Evolutionary conservation across 768 basidiomycete species (phyloP), one percentile per base, ranked within the genome.

Genomic region (Boletus insuetus): DNA sequence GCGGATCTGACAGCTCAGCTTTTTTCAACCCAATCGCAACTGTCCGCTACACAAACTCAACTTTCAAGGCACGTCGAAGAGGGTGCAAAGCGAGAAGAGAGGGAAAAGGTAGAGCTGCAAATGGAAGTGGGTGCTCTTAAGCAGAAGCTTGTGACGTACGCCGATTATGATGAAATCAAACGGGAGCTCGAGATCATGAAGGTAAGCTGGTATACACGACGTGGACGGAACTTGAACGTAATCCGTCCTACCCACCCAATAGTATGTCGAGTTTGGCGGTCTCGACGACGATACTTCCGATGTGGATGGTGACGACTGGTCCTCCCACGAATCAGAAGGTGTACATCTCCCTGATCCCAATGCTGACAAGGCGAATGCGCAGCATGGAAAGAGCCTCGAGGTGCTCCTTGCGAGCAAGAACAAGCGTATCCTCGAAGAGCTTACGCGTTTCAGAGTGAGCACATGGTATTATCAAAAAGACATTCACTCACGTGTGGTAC

Each of bases 111-210:
- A 14, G 57, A 69, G 31, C 53, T 91, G 84, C 73, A 68, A 4
- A 68, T 69, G 3, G 94, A 97, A 71, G 75, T 87, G 6, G 87
- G 88, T 16, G 79, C 79, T 46, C 76, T 95, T 3, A 85, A 81
- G 67, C 72, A 75, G 34, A 85, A 85, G 60, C 74, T 98, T 37
- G 84, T 82, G 63, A 83, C 82, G 59, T 91, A 87, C 57, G 70
- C 70, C 16, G 94, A 99, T 70, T 98, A 99, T 64, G 96, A 98
- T 64, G 95, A 98, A 74, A 85, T 98, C 66, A 98, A 98, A 75
- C 87, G 97, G 26, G 97, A 99, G 69, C 79, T 99, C 29, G 94
- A 94, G 66, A 98, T 99, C 60, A 91, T 98, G 92, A 98, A 99
- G 84, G 97, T 91, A 46, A 44, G 74, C 65, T 13, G 3, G 10